Percentiles rank a stretch among this genome's conserved stretches.
phyloP scores from a whole-genome alignment of 352 stramenopile species.

The Ophiocytium majus region DNA sequence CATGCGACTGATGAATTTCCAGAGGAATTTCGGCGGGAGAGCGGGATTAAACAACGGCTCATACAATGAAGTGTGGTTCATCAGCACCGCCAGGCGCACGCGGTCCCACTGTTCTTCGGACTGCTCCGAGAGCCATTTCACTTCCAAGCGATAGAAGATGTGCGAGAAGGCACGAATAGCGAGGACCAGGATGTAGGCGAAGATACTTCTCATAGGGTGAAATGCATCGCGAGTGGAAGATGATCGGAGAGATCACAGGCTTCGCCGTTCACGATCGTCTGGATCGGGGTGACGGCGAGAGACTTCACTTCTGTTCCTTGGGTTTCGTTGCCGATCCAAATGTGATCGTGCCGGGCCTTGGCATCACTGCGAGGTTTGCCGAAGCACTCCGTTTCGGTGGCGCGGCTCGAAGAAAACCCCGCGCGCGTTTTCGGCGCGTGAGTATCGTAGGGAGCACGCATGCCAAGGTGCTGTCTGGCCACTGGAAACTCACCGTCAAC shows the following conservation, averaged over 20 bases:
- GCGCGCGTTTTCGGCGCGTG: no score
- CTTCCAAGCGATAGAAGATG: not conserved
- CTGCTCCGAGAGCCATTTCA: not conserved
- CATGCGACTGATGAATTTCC: not conserved
- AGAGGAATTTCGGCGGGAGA: not conserved
- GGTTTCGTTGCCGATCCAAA: no score
- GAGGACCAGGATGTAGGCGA: not conserved
- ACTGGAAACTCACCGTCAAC: not conserved
- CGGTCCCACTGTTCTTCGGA: not conserved
- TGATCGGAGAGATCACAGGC: conserved; percentile 5
- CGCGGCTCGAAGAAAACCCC: no score
- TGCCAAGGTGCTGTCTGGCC: no score
- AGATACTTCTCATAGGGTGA: not conserved
- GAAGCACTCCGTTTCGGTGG: no score
- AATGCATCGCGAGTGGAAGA: not conserved
- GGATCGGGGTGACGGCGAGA: no score
- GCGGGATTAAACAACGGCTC: not conserved
- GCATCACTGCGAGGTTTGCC: no score
- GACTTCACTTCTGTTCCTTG: no score
- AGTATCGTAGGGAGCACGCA: no score
- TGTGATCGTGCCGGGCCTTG: no score
- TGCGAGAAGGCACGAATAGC: not conserved
- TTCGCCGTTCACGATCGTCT: no score
- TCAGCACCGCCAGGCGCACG: not conserved
- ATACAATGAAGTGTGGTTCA: conserved; percentile 9